A percentile compares a stretch with the other conserved stretches of the same genome.
Conservation (phyloP, 441 rosid species). For the Syzygium syzygioides region DNA sequence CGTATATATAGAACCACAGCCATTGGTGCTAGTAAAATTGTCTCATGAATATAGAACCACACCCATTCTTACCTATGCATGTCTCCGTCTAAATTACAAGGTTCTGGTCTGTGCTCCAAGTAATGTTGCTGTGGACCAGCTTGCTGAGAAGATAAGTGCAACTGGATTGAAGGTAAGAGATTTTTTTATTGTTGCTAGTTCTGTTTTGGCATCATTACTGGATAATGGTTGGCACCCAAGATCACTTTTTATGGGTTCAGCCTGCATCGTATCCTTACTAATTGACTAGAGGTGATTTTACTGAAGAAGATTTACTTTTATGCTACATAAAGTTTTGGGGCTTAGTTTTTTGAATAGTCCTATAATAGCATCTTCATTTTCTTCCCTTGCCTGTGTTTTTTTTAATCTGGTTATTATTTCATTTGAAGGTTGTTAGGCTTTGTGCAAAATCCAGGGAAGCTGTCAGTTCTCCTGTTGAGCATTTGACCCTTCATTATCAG, state of each 20-base stretch:
- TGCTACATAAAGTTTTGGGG: background rate
- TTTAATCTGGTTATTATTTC: background rate
- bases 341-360: background rate
- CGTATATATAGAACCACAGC: background rate
- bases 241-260: background rate
- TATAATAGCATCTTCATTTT: background rate
- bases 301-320: background rate
- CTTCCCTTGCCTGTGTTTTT: background rate
- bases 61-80: background rate
- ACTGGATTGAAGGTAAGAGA: slow-evolving; percentile 84
- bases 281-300: background rate
- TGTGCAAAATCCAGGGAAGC: slow-evolving; percentile 99
- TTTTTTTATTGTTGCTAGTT: background rate
- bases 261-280: background rate
- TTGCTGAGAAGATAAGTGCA: slow-evolving; percentile 98
- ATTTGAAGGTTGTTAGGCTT: slow-evolving; percentile 80
- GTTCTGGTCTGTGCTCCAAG: slow-evolving; percentile 99
- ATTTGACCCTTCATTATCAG: slow-evolving; percentile 99
- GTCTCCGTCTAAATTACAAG: slow-evolving; percentile 25
- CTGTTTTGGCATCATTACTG: background rate
- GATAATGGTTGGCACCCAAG: background rate
- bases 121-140: slow-evolving; percentile 98
- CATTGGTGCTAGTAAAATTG: background rate
- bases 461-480: slow-evolving; percentile 98
- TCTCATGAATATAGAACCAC: background rate